Evolutionary conservation across 2,329 filamentous ascomycete species (phyloP).

Genomic region (Bimuria novae-zelandiae): DNA sequence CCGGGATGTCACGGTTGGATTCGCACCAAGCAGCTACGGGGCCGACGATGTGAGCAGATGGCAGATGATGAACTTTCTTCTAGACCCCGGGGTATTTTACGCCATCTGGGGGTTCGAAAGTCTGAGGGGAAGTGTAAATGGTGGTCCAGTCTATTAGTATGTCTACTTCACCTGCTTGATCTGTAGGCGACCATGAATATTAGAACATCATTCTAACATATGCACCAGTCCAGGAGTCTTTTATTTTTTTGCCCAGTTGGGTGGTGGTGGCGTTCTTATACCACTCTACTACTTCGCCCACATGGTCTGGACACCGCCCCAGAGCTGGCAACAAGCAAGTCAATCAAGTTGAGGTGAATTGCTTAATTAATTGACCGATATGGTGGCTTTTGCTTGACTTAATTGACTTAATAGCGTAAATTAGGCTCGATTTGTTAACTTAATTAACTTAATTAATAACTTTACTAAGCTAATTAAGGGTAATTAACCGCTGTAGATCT

Average conservation of each 20-base stretch:
- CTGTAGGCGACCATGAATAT: background rate
- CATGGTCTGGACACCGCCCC: slow-evolving; percentile 7
- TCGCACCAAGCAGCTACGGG: slow-evolving; percentile 17
- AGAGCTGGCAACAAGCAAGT: too few relatives aligned
- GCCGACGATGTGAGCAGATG: slow-evolving; percentile 19
- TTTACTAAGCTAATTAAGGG: too few relatives aligned
- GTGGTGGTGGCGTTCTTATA: slow-evolving; percentile 16
- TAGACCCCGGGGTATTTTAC: slow-evolving; percentile 14
- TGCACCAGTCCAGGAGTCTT: slow-evolving; percentile 8
- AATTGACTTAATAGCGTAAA: too few relatives aligned
- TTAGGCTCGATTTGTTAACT: too few relatives aligned
- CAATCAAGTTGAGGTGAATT: too few relatives aligned
- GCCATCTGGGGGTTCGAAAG: slow-evolving; percentile 14
- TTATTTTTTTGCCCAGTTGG: slow-evolving; percentile 14
- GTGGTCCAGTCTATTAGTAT: slow-evolving; percentile 12
- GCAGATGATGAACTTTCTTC: slow-evolving; percentile 18
- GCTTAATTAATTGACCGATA: too few relatives aligned
- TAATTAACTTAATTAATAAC: too few relatives aligned
- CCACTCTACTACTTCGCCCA: slow-evolving; percentile 14
- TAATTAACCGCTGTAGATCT: too few relatives aligned
- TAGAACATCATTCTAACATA: background rate
- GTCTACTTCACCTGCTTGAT: background rate
- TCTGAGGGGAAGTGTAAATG: slow-evolving; percentile 3
- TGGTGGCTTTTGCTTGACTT: too few relatives aligned
- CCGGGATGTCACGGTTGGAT: slow-evolving; percentile 18